Percentiles rank a stretch among this genome's conserved stretches.
These are phyloP conservation scores for Saccharomycopsis javanensis DNA, from an alignment of 805 yeast genomes.

Conservation along the genomic window DNA sequence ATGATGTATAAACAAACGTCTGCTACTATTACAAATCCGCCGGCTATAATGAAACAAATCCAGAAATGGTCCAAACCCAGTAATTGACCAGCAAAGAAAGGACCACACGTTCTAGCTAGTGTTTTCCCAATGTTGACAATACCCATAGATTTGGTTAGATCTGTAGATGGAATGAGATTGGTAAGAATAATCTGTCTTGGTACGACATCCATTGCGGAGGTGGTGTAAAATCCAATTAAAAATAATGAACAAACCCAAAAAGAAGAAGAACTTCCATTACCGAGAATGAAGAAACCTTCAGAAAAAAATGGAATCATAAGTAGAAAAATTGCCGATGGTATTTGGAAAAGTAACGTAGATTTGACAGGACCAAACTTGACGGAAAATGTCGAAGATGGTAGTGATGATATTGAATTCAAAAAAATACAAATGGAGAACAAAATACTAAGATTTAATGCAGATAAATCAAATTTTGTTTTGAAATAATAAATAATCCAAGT, in stretches of 20 bases:
- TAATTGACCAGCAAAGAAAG: conserved; percentile 64
- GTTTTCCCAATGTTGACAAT: conserved; percentile 81
- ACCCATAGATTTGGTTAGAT: conserved; percentile 72
- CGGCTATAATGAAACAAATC: conserved; percentile 44
- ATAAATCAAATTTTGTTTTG: conserved; percentile 41
- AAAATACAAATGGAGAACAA: conserved; percentile 58
- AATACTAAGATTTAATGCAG: conserved; percentile 53
- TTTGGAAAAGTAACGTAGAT: conserved; percentile 64
- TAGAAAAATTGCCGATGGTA: conserved; percentile 66
- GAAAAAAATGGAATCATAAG: conserved; percentile 42
- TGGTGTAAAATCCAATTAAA: conserved; percentile 47
- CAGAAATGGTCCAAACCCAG: conserved; percentile 42
- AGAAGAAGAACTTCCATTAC: conserved; percentile 11
- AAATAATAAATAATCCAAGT: conserved; percentile 86
- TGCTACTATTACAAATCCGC: conserved; percentile 35
- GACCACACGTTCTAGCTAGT: conserved; percentile 75
- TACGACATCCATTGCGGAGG: conserved; percentile 82
- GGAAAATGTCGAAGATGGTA: conserved; percentile 69
- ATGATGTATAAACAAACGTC: conserved; percentile 27
- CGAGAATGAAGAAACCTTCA: conserved; percentile 3
- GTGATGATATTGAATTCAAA: conserved; percentile 55
- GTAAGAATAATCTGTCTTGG: conserved; percentile 80
- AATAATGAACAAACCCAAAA: conserved; percentile 36
- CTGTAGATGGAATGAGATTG: conserved; percentile 49
- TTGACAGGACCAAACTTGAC: conserved; percentile 64